Evolutionary conservation across 257 asterid genomes (phyloP).

Genomic region (Paulownia fortunei): DNA sequence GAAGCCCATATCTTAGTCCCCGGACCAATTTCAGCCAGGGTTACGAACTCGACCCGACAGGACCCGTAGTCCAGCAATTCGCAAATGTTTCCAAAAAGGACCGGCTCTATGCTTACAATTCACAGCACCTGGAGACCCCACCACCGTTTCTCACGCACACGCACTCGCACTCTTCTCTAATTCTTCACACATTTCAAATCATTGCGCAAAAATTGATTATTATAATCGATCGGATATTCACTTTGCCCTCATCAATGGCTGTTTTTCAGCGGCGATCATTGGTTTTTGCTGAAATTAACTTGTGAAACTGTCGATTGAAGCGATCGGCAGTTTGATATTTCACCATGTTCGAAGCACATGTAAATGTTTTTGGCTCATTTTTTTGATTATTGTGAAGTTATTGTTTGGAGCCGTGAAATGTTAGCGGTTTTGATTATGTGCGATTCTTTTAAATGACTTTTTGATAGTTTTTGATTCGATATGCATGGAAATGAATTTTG

Average conservation of each 20-base stretch:
- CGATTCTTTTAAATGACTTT: neutral
- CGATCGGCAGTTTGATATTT: constrained; percentile 36
- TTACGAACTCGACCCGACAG: constrained; percentile 3
- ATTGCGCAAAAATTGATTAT: neutral
- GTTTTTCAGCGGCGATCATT: constrained; percentile 39
- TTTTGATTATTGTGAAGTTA: neutral
- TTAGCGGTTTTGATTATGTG: constrained; percentile 4
- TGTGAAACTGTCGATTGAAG: constrained; percentile 35
- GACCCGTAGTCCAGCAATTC: constrained; percentile 7
- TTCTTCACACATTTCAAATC: constrained; percentile 13
- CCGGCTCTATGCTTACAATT: constrained; percentile 33
- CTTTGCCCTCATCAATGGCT: constrained; percentile 32
- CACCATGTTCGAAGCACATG: constrained; percentile 65
- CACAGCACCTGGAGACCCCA: constrained; percentile 54
- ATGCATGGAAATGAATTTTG: constrained; percentile 28
- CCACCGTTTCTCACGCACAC: constrained; percentile 27
- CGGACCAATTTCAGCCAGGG: neutral
- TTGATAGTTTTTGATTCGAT: constrained; percentile 11
- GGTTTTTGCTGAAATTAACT: constrained; percentile 22
- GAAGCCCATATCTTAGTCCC: neutral
- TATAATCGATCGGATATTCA: constrained; percentile 23
- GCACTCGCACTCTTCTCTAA: neutral
- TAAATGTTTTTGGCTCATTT: constrained; percentile 15
- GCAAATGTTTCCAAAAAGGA: constrained; percentile 41
- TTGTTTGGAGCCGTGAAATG: constrained; percentile 10